Percentiles rank a stretch among this genome's conserved stretches.
Evolutionary conservation across 2,329 filamentous ascomycete species (phyloP).

Genomic region (Hypoxylon rubiginosum): DNA sequence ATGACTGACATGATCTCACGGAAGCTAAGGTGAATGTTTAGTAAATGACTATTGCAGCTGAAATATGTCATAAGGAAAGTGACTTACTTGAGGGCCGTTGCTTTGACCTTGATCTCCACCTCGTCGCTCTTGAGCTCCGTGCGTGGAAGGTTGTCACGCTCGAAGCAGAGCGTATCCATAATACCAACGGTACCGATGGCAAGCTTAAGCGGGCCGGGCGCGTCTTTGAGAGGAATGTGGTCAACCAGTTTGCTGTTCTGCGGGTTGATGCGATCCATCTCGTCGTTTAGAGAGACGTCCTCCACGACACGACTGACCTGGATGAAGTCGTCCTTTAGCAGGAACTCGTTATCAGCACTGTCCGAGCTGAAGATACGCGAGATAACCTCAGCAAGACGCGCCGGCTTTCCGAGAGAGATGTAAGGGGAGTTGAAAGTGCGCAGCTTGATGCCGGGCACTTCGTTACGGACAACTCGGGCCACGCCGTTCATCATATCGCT

Average conservation of each 20-base stretch:
- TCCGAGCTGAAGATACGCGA: neutral
- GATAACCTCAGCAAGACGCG: neutral
- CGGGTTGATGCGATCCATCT: conserved; percentile 6
- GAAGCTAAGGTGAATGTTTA: conserved; percentile 4
- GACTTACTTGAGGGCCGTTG: conserved; percentile 24
- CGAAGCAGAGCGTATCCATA: conserved; percentile 26
- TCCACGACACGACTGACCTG: conserved; percentile 3
- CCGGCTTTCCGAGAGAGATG: conserved; percentile 1
- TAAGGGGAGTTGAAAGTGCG: neutral
- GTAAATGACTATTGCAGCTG: neutral
- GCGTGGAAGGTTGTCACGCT: conserved; percentile 14
- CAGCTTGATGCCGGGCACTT: conserved; percentile 3
- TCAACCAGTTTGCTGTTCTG: conserved; percentile 5
- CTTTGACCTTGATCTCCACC: conserved; percentile 29
- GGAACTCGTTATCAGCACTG: conserved; percentile 2
- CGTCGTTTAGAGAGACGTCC: neutral
- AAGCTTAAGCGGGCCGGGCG: conserved; percentile 1
- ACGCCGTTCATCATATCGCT: conserved; percentile 4
- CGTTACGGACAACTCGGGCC: conserved; percentile 2
- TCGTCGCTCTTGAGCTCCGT: conserved; percentile 24
- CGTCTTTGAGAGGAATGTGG: neutral
- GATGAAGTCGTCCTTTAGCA: conserved; percentile 1
- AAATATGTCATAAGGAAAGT: neutral
- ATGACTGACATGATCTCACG: conserved; percentile 31
- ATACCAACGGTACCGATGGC: conserved; percentile 20